These are phyloP conservation scores for Terana coerulea DNA, from an alignment of 768 basidiomycete genomes.

Conservation along the genomic window DNA sequence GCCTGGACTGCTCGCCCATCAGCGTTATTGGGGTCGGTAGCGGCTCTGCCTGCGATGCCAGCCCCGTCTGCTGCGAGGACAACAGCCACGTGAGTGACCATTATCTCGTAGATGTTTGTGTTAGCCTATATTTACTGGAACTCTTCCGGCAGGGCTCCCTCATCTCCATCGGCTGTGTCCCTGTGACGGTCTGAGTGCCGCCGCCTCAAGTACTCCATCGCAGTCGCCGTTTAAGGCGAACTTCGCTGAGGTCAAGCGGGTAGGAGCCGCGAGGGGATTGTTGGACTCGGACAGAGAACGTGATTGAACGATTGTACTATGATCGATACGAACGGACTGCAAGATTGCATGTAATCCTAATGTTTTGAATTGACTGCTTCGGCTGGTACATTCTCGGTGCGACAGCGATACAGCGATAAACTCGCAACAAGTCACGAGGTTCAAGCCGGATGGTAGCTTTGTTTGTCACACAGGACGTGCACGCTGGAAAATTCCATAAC, in stretches of 20 bases:
- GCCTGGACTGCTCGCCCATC: slow-evolving; percentile 16
- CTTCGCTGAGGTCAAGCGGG: neutral
- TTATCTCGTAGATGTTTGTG: neutral
- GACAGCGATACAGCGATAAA: too few species aligned
- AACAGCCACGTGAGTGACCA: slow-evolving; percentile 11
- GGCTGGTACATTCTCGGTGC: neutral
- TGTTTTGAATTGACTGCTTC: neutral
- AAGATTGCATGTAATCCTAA: neutral
- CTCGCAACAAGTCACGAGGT: too few species aligned
- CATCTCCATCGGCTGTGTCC: slow-evolving; percentile 16
- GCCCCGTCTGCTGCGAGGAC: slow-evolving; percentile 18
- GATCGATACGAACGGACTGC: neutral
- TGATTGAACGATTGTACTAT: neutral
- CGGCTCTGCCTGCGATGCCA: slow-evolving; percentile 9
- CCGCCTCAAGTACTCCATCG: neutral
- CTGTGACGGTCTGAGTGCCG: slow-evolving; percentile 4
- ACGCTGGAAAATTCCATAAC: too few species aligned
- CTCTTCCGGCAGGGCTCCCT: slow-evolving; percentile 5
- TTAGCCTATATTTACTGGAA: neutral
- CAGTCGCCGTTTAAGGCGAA: neutral
- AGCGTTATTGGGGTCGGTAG: slow-evolving; percentile 15
- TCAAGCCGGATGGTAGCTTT: too few species aligned
- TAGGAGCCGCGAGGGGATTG: neutral
- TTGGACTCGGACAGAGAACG: neutral
- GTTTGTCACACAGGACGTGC: too few species aligned